Evolutionary conservation across 164 flowering plant genomes (phyloP), one percentile per base, ranked within the genome.

Genomic region (Warburgia ugandensis): DNA sequence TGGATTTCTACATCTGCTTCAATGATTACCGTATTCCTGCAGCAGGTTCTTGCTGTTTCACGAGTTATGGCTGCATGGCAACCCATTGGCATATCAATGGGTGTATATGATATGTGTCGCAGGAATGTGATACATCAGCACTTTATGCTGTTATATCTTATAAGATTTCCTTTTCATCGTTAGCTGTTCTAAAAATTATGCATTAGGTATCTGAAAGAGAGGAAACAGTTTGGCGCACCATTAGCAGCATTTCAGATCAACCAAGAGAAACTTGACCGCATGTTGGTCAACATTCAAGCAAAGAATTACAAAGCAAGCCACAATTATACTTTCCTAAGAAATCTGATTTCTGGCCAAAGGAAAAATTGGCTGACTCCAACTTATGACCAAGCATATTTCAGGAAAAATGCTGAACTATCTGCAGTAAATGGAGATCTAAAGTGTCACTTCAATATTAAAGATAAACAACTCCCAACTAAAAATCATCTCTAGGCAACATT

Each of bases 51-150:
- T 62, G 99, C 97, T 31, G 89, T 84, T 63, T 92, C 99, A 28
- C 88, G 99, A 51, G 86, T 92, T 29, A 86, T 86, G 94, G 99
- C 88, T 69, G 91, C 95, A 14, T 92, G 99, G 99, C 97, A 86
- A 61, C 95, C 99, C 21, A 86, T 92, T 65, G 97, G 97, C 57
- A 78, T 88, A 55, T 61, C 89, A 38, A 88, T 92, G 99, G 99
- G 99, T 45, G 78, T 86, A 23, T 88, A 83, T 61, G 99, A 92
- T 56, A 84, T 88, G 83, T 92, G 99, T 57, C 91, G 77, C 73
- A 86, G 99, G 98, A 88, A 77, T 8, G n/a, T n/a, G 36, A 11
- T 19, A 37, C 26, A 5, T 20, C n/a, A 33, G n/a, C n/a, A n/a
- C n/a, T n/a, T n/a, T n/a, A 16, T 35, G 25, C 29, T 28, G 21